phyloP scores from a whole-genome alignment of 139 green algal species.

The Gonium pectorale region DNA sequence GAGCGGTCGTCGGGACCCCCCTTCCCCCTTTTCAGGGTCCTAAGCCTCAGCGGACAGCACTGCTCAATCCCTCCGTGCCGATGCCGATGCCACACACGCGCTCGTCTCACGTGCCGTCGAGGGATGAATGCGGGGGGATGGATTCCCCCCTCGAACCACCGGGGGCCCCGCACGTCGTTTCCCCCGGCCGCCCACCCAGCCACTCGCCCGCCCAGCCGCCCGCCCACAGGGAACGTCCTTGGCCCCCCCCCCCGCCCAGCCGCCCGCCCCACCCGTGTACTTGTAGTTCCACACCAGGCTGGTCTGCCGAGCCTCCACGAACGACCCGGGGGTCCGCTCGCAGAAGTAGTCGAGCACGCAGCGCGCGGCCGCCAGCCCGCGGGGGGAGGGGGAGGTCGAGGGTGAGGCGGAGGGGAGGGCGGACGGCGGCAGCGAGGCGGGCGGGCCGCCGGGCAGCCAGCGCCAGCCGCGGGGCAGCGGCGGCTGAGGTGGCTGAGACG shows the following conservation, averaged over 20 bases:
- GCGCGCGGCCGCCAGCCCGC: constrained; percentile 91
- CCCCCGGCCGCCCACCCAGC: neutral
- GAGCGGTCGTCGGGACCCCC: no score
- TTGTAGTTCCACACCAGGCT: constrained; percentile 97
- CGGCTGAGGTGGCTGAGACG: no score
- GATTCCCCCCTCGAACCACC: no score
- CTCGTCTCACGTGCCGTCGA: no score
- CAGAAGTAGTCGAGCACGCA: constrained; percentile 96
- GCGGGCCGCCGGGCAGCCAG: neutral
- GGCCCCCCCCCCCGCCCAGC: neutral
- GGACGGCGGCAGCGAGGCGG: neutral
- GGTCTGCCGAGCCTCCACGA: constrained; percentile 90
- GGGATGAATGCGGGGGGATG: no score
- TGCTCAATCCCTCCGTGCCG: no score
- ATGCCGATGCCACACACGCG: no score
- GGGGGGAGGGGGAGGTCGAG: neutral
- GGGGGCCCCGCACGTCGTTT: neutral
- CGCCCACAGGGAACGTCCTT: neutral
- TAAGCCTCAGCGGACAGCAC: no score
- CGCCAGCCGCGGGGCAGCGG: no score
- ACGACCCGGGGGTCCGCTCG: constrained; percentile 91
- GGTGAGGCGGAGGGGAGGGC: neutral
- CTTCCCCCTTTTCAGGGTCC: no score
- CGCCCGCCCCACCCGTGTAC: constrained; percentile 59
- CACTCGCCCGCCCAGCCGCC: neutral